phyloP scores from a whole-genome alignment of 495 filamentous ascomycete genomes.

The Aspergillus sparsus region DNA sequence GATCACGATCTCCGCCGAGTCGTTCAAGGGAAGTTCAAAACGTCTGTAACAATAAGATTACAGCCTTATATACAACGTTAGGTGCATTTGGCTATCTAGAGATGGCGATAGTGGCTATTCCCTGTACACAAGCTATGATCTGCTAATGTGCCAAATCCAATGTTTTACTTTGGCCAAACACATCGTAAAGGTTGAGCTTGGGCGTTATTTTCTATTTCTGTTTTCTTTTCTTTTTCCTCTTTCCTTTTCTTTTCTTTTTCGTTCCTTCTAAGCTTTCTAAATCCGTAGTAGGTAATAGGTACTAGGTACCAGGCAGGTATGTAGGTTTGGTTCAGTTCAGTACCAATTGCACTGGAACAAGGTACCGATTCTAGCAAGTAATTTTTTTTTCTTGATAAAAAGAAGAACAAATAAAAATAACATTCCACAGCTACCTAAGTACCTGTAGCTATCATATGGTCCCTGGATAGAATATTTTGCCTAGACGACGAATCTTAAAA shows the following conservation, averaged over 20 bases:
- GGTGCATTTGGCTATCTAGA: too few relatives aligned
- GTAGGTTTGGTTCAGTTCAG: neutral
- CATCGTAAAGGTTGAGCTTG: too few relatives aligned
- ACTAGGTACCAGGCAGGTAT: neutral
- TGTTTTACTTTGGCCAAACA: too few relatives aligned
- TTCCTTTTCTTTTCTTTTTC: neutral
- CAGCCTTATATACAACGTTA: too few relatives aligned
- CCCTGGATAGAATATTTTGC: neutral
- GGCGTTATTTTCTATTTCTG: too few relatives aligned
- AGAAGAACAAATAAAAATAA: neutral
- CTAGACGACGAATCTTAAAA: neutral
- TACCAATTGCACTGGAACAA: constrained; percentile 1
- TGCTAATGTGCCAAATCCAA: too few relatives aligned
- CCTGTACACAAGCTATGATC: too few relatives aligned
- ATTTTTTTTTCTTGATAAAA: neutral
- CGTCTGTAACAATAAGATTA: neutral
- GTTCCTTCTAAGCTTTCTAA: neutral
- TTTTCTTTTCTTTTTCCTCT: neutral
- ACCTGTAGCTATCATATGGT: neutral
- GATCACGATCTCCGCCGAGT: constrained; percentile 6
- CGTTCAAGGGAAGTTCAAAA: neutral
- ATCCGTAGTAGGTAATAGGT: neutral
- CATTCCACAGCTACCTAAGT: neutral
- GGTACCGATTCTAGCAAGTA: neutral
- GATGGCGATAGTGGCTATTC: too few relatives aligned